phyloP scores from a whole-genome alignment of 345 rosid genomes.

The Populus alba region DNA sequence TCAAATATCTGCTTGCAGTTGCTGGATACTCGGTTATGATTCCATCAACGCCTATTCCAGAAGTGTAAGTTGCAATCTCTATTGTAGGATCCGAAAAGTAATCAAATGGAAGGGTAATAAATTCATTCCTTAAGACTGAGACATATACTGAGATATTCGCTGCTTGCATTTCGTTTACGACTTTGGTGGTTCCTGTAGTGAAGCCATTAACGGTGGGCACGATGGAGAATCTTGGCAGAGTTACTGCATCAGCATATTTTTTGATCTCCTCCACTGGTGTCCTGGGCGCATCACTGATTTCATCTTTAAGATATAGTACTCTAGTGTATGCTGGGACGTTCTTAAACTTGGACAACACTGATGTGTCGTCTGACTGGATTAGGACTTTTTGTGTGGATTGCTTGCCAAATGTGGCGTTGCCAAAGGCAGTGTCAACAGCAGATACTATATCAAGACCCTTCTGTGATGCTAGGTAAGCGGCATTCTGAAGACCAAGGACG shows the following conservation, averaged over 20 bases:
- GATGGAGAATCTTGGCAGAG: conserved; percentile 42
- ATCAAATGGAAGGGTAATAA: conserved; percentile 54
- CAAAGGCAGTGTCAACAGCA: conserved; percentile 46
- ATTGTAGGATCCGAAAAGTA: conserved; percentile 62
- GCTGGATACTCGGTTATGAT: conserved; percentile 73
- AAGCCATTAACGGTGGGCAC: conserved; percentile 40
- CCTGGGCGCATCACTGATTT: conserved; percentile 53
- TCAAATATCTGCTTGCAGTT: conserved; percentile 64
- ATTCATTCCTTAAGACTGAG: conserved; percentile 62
- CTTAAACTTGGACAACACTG: conserved; percentile 56
- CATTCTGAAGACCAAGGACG: conserved; percentile 48
- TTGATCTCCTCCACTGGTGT: conserved; percentile 53
- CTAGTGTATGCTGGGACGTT: conserved; percentile 47
- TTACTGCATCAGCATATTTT: conserved; percentile 66
- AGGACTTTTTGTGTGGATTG: conserved; percentile 68
- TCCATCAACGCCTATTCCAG: conserved; percentile 57
- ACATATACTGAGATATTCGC: conserved; percentile 69
- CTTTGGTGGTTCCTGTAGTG: conserved; percentile 39
- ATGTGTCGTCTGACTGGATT: conserved; percentile 73
- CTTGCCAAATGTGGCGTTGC: conserved; percentile 61
- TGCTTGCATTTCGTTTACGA: conserved; percentile 51
- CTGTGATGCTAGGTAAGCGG: conserved; percentile 79
- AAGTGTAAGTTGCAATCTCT: conserved; percentile 62
- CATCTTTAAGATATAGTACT: conserved; percentile 45
- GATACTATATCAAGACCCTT: conserved; percentile 62